Conservation (phyloP, 352 stramenopile species). For the Phytopythium kandeliae region DNA sequence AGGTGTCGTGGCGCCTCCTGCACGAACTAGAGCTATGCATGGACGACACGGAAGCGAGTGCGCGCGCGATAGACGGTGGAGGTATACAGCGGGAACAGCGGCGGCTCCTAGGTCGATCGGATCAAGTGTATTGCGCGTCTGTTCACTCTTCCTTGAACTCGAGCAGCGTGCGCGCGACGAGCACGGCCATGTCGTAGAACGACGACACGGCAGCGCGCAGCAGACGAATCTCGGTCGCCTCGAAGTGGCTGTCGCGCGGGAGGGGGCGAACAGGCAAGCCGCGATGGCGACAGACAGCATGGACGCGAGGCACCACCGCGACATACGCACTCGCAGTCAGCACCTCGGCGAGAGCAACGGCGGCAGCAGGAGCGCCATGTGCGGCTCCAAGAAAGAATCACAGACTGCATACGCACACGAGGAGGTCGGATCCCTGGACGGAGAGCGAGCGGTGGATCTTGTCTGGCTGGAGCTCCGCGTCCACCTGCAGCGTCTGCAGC, state of each 20-base stretch:
- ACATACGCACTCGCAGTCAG: conserved; percentile 7
- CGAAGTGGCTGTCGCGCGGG: conserved; percentile 54
- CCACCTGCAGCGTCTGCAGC: conserved; percentile 80
- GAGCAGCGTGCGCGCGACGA: conserved; percentile 68
- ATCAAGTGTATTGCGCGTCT: background rate
- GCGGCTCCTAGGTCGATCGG: background rate
- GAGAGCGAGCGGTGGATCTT: conserved; percentile 77
- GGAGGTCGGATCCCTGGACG: conserved; percentile 52
- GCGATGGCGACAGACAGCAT: too few species aligned
- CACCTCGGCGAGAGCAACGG: background rate
- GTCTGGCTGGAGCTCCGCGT: conserved; percentile 80
- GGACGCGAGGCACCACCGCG: too few species aligned
- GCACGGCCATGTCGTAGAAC: conserved; percentile 83
- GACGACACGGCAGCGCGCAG: conserved; percentile 80
- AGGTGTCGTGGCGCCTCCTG: too few species aligned
- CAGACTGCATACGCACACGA: conserved; percentile 49
- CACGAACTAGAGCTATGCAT: too few species aligned
- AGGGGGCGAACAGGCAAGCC: too few species aligned
- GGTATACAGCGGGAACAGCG: too few species aligned
- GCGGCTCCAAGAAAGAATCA: too few species aligned
- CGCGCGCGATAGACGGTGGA: too few species aligned
- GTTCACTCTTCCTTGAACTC: conserved; percentile 85
- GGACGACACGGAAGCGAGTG: too few species aligned
- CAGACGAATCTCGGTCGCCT: conserved; percentile 78
- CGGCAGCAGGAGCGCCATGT: background rate